Evolutionary conservation across 2,329 filamentous ascomycete species (phyloP), one percentile per base, ranked within the genome.

Genomic region (Ophiostoma perfectum): DNA sequence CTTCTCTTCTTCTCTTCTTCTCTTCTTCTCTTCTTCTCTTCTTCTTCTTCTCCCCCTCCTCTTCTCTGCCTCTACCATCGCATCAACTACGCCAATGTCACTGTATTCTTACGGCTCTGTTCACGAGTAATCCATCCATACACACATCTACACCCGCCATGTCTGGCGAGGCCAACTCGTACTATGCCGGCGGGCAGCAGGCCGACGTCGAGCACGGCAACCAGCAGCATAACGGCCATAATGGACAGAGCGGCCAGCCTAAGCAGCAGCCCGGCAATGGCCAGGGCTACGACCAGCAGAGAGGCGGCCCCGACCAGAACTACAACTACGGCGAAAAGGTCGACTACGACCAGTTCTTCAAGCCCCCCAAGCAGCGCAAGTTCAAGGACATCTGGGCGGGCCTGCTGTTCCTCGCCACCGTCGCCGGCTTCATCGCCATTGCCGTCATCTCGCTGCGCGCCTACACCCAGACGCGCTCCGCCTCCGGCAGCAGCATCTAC

Each of bases 321-420:
- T 14, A 63, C 60, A 42, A 39, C 45, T 41, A 41, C 39, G 60
- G 45, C 9, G 45, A 67, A 36, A 64, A 64, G 55, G 45, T 18
- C 67, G 14, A 80, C 42, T 97, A 96, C 76, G 87, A 94, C 27
- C 85, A 97, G 75, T 86, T 88, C 1, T 97, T 98, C 82, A 89
- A 89, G 78, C 78, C 97, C 66, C 86, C 91, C 47, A 88, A 82
- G 38, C 38, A 65, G 72, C 92, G 92, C n/a, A 96, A 94, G 77
- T 97, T 85, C 80, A 92, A 97, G 75, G 94, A 98, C 76, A 76
- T 91, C 39, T 97, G 93, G 94, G 93, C 93, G 3, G 93, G 90
- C 4, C 80, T 96, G 55, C 80, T 97, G 67, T 76, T 76, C 66
- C 38, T 77, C 11, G 66, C 73, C 18, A 74, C 72, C 12, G 73